A percentile compares a stretch with the other conserved stretches of the same genome.
These are phyloP conservation scores for Fusarium mexicanum DNA, from an alignment of 2,329 filamentous ascomycete species.

Conservation along the genomic window DNA sequence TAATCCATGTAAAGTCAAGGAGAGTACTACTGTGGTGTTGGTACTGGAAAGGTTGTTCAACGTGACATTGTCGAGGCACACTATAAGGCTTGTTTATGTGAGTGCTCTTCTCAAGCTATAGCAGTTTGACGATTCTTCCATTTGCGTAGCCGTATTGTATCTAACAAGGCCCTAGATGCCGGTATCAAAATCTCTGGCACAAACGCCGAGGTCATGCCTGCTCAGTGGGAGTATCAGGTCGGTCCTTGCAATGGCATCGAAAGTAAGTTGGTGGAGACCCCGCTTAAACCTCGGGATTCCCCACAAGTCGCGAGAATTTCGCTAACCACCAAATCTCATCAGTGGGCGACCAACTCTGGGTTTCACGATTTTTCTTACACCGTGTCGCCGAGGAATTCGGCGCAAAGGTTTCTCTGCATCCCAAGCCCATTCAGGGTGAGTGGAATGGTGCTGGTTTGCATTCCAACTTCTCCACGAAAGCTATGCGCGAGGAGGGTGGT, in stretches of 20 bases:
- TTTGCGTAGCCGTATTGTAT: too few relatives aligned
- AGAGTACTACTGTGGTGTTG: constrained; percentile 82
- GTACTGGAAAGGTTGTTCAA: constrained; percentile 96
- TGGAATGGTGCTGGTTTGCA: constrained; percentile 91
- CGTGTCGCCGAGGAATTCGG: constrained; percentile 97
- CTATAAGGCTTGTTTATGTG: constrained; percentile 73
- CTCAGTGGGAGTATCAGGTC: constrained; percentile 98
- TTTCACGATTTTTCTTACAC: constrained; percentile 82
- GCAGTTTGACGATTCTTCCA: too few relatives aligned
- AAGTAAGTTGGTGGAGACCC: constrained; percentile 57
- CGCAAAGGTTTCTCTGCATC: constrained; percentile 92
- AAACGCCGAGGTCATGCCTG: constrained; percentile 98
- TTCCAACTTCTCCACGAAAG: constrained; percentile 90
- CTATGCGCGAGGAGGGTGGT: constrained; percentile 89
- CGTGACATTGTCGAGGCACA: constrained; percentile 89
- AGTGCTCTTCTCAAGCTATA: constrained; percentile 1
- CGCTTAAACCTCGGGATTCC: too few relatives aligned
- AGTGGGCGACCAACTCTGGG: constrained; percentile 98
- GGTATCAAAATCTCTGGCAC: constrained; percentile 95
- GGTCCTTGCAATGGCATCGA: constrained; percentile 88
- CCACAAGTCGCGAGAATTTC: too few relatives aligned
- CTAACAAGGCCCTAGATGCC: constrained; percentile 58
- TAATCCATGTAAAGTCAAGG: constrained; percentile 39
- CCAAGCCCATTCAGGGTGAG: constrained; percentile 90
- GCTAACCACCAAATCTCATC: constrained; percentile 38